Evolutionary conservation across 768 basidiomycete genomes (phyloP).

Genomic region (Phlebiopsis gigantea): DNA sequence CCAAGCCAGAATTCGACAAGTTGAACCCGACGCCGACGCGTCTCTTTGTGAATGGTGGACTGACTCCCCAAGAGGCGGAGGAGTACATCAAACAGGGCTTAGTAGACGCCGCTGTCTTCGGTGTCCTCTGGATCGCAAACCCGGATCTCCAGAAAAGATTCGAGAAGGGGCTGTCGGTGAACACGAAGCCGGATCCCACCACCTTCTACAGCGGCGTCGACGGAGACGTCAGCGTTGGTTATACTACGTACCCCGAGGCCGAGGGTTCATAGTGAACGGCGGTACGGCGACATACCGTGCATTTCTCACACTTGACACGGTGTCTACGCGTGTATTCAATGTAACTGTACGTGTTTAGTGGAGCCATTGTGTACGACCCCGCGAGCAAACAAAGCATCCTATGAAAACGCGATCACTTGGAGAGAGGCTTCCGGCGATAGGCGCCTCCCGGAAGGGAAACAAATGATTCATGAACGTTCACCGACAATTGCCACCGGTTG

Average conservation of each 20-base stretch:
- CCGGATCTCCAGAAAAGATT: slow-evolving; percentile 8
- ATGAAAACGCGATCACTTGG: background rate
- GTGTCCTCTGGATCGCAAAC: slow-evolving; percentile 6
- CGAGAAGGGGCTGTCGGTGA: slow-evolving; percentile 2
- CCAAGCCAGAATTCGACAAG: background rate
- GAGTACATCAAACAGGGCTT: background rate
- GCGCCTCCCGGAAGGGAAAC: background rate
- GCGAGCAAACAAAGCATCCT: too few species aligned
- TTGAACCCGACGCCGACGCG: slow-evolving; percentile 10
- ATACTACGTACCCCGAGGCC: slow-evolving; percentile 2
- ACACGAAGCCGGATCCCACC: background rate
- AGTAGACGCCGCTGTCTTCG: slow-evolving; percentile 6
- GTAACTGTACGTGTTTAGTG: too few species aligned
- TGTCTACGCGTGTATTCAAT: too few species aligned
- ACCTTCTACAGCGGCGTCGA: slow-evolving; percentile 2
- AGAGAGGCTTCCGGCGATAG: background rate
- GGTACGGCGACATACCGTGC: too few species aligned
- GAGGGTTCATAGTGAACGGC: background rate
- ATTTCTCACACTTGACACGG: too few species aligned
- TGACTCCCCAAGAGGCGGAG: slow-evolving; percentile 2
- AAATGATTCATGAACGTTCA: background rate
- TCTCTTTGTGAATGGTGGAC: slow-evolving; percentile 2
- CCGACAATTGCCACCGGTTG: background rate
- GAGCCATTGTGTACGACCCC: too few species aligned
- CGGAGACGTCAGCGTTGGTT: slow-evolving; percentile 1